phyloP scores from a whole-genome alignment of 805 yeast genomes.

The Candida berthetii region DNA sequence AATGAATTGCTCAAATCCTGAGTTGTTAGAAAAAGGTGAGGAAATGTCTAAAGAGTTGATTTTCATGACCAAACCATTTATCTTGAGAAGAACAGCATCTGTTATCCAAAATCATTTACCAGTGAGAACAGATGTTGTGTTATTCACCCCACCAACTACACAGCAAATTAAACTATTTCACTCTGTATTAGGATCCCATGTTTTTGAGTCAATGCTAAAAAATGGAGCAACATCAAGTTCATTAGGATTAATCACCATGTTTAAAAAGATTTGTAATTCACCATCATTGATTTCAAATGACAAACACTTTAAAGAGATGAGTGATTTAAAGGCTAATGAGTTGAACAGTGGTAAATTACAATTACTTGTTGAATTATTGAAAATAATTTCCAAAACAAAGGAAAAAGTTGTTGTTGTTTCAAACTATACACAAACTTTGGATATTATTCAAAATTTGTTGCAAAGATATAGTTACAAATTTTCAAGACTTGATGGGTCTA shows the following conservation, averaged over 20 bases:
- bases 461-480: conserved; percentile 41
- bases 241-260: conserved; percentile 62
- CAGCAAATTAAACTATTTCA: conserved; percentile 53
- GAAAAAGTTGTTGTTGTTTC: conserved; percentile 87
- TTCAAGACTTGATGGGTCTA: conserved; percentile 77
- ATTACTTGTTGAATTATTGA: conserved; percentile 50
- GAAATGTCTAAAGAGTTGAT: conserved; percentile 59
- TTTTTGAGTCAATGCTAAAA: conserved; percentile 18
- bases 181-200: conserved; percentile 30
- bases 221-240: conserved; percentile 26
- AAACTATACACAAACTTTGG: conserved; percentile 82
- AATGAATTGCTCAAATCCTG: conserved; percentile 44
- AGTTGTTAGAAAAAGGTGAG: conserved; percentile 49
- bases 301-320: conserved; percentile 25
- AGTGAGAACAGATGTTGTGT: conserved; percentile 64
- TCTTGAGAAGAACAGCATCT: conserved; percentile 65
- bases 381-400: conserved; percentile 33
- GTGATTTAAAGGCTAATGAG: conserved; percentile 5
- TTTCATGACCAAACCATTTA: conserved; percentile 55
- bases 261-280: conserved; percentile 80
- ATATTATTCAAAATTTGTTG: conserved; percentile 58
- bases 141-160: conserved; percentile 73
- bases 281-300: conserved; percentile 59
- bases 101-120: conserved; percentile 57
- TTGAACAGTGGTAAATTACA: conserved; percentile 52